Conservation (phyloP, 352 stramenopile genomes). For the Pythium guiyangense region DNA sequence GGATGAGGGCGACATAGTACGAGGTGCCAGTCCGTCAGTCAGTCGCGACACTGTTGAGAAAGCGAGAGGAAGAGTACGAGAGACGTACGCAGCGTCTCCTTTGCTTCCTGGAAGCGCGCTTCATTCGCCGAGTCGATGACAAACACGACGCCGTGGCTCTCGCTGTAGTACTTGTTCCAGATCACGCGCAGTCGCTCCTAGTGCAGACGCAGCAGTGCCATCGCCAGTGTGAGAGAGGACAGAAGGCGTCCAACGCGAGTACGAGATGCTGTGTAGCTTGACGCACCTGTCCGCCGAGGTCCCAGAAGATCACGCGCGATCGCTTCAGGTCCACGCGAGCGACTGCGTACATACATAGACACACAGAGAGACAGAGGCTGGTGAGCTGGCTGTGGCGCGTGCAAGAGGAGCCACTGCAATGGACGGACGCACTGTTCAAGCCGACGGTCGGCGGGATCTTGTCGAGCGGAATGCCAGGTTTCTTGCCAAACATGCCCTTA, state of each 20-base stretch:
- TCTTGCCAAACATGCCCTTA: conserved; percentile 89
- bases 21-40: not conserved
- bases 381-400: not conserved
- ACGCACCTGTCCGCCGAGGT: conserved; percentile 83
- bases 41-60: not conserved
- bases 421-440: conserved; percentile 69
- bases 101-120: conserved; percentile 85
- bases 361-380: not conserved
- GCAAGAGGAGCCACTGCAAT: not conserved
- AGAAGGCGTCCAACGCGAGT: too few relatives aligned
- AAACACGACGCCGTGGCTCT: conserved; percentile 90
- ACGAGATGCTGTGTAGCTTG: not conserved
- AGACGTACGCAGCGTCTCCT: conserved; percentile 73
- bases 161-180: conserved; percentile 93
- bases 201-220: not conserved
- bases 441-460: conserved; percentile 91
- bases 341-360: conserved; percentile 24
- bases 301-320: conserved; percentile 90
- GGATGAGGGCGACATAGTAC: conserved; percentile 1
- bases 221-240: not conserved
- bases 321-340: conserved; percentile 80
- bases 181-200: conserved; percentile 85
- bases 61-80: not conserved
- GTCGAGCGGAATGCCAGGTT: conserved; percentile 83
- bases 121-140: conserved; percentile 88